These are phyloP conservation scores for Linum trigynum DNA, from an alignment of 345 rosid genomes.

Conservation along the genomic window DNA sequence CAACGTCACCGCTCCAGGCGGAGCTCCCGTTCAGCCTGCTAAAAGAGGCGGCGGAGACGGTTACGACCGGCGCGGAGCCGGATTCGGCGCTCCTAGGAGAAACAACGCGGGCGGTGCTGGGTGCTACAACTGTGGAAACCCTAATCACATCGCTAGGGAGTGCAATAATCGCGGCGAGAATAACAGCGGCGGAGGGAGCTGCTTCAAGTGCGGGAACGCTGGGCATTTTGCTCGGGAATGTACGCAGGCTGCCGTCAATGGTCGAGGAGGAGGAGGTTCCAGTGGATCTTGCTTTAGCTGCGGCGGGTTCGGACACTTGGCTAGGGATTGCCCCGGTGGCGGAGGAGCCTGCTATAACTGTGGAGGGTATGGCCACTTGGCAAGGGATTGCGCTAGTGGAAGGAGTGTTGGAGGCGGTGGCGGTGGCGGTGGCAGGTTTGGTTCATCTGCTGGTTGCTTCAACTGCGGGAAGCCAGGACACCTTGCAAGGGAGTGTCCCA, in stretches of 20 bases:
- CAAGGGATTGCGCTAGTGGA: constrained; percentile 45
- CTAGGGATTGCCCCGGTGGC: constrained; percentile 31
- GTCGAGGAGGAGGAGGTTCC: constrained; percentile 11
- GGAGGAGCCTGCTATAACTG: constrained; percentile 18
- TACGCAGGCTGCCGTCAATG: neutral
- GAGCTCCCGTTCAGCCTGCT: constrained; percentile 15
- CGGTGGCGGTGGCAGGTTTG: constrained; percentile 6
- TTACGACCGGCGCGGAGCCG: constrained; percentile 11
- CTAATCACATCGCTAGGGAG: constrained; percentile 23
- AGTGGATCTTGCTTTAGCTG: constrained; percentile 27
- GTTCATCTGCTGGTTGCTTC: constrained; percentile 20
- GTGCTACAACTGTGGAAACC: constrained; percentile 21
- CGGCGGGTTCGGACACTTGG: constrained; percentile 33
- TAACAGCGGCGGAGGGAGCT: constrained; percentile 1
- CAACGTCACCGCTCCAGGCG: constrained; percentile 31
- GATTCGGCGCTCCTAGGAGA: constrained; percentile 20
- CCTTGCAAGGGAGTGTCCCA: constrained; percentile 21
- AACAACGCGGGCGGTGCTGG: constrained; percentile 14
- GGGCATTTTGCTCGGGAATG: constrained; percentile 24
- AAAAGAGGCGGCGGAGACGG: constrained; percentile 12
- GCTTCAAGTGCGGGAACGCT: constrained; percentile 17
- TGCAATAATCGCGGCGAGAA: constrained; percentile 9
- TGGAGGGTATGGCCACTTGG: constrained; percentile 48
- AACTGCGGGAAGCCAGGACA: constrained; percentile 27
- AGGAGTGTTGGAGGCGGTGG: constrained; percentile 17